Base-by-base conservation (phyloP, 208 protist species). In the Trypanosomatidae sp. region DNA sequence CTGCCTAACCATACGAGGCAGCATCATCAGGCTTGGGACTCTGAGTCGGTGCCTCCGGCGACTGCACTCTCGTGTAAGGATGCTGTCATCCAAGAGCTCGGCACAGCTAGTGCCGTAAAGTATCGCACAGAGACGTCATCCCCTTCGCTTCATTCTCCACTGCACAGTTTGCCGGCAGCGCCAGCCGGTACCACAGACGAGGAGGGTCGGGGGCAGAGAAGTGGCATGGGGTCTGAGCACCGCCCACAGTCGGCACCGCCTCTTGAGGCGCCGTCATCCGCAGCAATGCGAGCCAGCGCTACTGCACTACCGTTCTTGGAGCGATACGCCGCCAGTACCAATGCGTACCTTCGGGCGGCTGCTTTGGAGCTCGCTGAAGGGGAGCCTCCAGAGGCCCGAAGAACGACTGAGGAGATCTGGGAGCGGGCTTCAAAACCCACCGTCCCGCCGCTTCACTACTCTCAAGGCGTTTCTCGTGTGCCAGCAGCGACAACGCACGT, bases 261-360 rank as follows among this genome's bases (percentile, higher is more conserved):
- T 44, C 39, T 28, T 39, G 60, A 22, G 19, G 39, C 60, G 39
- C 17, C 41, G 13, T 65, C 39, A 44, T 65, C 8, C 41, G 39
- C 60, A 65, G 7, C 39, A 9, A 43, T 22, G 60, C 36, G 19
- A 46, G 19, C 46, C 25, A n/a, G 13, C 28, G n/a, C 49, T 17
- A 15, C 47, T 17, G 66, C 49, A 41, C 66, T 39, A 15, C 33
- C 66, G 0, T 69, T 55, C 49, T 50, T 8, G 30, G 30, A 69
- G 66, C 66, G 46, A 36, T 80, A 80, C 58, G 64, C 69, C 19
- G 15, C 47, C 56, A 80, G 76, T 50, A 13, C 25, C 39, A 80
- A 80, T 25, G 70, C 76, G 5, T 80, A 80, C 50, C 70, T 80
- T 9, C 62, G 76, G 33, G 76, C 71, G 19, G 76, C 70, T 12